Base-by-base conservation (phyloP, 345 rosid species). In the Heritiera littoralis region DNA sequence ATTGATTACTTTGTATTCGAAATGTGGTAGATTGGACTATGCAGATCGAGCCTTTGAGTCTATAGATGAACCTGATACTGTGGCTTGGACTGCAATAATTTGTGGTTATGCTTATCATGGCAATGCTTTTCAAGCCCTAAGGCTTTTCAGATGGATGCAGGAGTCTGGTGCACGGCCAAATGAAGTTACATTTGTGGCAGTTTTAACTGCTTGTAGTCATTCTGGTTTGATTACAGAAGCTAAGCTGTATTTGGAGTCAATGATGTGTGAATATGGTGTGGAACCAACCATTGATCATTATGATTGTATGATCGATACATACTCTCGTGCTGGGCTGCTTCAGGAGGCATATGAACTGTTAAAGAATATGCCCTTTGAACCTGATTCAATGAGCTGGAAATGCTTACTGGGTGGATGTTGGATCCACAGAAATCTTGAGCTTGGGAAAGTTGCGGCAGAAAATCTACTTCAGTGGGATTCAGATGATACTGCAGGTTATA, bases 171-270 rank as follows among this genome's bases (percentile, higher is more conserved):
- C 76, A 23, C 87, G 83, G 77, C 94, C 96, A 66, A 93, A 91
- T 86, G 88, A 80, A 35, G 87, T 91, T 76, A 93, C 98, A 40
- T 88, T 93, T 77, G 81, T 88, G 63, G 91, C 90, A 11, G 84
- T 93, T 65, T 86, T 93, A 75, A 91, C 91, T 40, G 96, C 93
- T 59, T 93, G 94, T 85, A 90, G 93, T 83, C 94, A 93, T 76
- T 85, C 94, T 28, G 93, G 90, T 74, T 82, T 92, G 77, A 84
- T 91, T 48, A 75, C 74, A 15, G 88, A 90, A 78, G 94, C 91
- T 46, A 81, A 80, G 80, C 77, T 78, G 68, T 86, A 77, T 80
- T 83, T 91, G 74, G 87, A 87, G 32, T 77, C 78, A 7, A 89
- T 93, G 96, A 81, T 60, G 71, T 54, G 68, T 73, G 83, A 81